Base-by-base conservation (phyloP, 23 red algal genomes). In the Gracilariopsis chorda region DNA sequence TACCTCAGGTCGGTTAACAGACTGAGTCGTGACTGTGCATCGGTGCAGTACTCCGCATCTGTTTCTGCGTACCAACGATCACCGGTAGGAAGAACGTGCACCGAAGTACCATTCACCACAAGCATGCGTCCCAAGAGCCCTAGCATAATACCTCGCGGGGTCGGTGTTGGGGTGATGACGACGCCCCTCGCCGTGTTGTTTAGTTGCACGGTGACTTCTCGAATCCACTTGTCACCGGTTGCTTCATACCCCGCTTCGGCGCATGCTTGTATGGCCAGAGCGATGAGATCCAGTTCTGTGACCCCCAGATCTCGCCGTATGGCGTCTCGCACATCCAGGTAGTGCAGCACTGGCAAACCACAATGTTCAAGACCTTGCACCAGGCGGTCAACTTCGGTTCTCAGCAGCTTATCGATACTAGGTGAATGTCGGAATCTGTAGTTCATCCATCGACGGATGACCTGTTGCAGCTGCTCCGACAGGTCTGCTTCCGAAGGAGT, bases 151-250 rank as follows among this genome's bases (percentile, higher is more conserved):
- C 67, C 67, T 7, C 67, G 36, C 19, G 67, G 67, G 1, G 67
- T 73, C 16, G 67, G 67, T 1, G 67, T 73, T 36, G 67, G 67
- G 7, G 67, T 73, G 17, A 73, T 44, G 16, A 73, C 20, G 40
- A 73, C 28, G 25, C 67, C 67, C 19, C 67, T 44, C 1, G 20
- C 67, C 3, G 47, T 14, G 67, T 4, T 1, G 13, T 19, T 27
- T 21, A 73, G 20, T 24, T 73, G 67, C 6, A 73, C 67, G 40
- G 67, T 73, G 67, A 73, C 28, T 73, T 73, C 67, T 73, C 67
- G 67, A 73, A 73, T 73, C 67, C 67, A 73, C 32, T 73, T 73
- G 67, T 73, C 67, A 25, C 67, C 67, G 37, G 47, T 42, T 25
- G 67, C 37, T 73, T 73, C 67, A 16, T 47, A 73, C 20, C 67